phyloP scores from a whole-genome alignment of 139 green algal genomes.

The Micractinium conductrix region DNA sequence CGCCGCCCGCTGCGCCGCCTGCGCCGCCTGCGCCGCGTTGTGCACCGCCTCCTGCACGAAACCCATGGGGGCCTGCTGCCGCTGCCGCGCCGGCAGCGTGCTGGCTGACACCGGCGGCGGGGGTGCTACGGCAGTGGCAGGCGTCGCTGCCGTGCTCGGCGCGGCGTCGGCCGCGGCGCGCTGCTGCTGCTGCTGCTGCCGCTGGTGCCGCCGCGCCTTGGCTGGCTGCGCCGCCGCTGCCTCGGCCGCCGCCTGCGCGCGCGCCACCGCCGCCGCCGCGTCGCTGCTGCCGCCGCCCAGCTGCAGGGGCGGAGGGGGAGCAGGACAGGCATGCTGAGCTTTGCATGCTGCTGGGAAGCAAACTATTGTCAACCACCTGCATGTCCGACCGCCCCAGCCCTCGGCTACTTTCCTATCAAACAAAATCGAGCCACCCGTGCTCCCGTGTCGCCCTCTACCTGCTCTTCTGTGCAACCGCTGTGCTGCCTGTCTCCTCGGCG shows the following conservation, averaged over 20 bases:
- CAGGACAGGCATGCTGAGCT: not conserved
- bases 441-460: no score
- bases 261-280: not conserved
- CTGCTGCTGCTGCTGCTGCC: slow-evolving; percentile 11
- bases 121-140: not conserved
- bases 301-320: not conserved
- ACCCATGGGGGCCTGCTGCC: not conserved
- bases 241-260: not conserved
- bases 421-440: no score
- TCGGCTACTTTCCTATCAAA: no score
- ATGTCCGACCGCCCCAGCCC: not conserved
- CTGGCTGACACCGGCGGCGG: not conserved
- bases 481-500: not conserved
- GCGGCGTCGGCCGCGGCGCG: not conserved
- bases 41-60: not conserved
- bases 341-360: not conserved
- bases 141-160: not conserved
- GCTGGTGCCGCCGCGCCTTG: slow-evolving; percentile 19
- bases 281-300: not conserved
- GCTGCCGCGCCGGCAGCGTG: not conserved
- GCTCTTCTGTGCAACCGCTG: no score
- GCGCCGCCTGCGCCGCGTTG: not conserved
- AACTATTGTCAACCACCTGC: not conserved
- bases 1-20: not conserved
- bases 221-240: slow-evolving; percentile 10